Conservation (phyloP, 2,329 filamentous ascomycete species). For the Catunica adiposa region DNA sequence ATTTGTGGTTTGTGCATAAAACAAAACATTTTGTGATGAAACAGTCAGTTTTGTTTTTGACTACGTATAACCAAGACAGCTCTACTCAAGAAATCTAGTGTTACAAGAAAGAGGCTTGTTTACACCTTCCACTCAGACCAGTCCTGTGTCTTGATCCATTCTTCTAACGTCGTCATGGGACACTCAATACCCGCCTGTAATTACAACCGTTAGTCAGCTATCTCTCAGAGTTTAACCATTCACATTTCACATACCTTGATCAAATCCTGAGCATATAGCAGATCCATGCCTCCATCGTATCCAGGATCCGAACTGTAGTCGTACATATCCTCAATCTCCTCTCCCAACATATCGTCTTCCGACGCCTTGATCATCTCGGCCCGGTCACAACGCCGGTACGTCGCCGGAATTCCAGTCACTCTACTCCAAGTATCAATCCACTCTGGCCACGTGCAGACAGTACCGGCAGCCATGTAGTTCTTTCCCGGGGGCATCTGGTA, state of each 20-base stretch:
- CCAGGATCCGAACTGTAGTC: conserved; percentile 30
- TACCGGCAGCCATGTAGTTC: conserved; percentile 32
- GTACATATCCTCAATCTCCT: conserved; percentile 31
- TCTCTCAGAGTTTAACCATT: too few species aligned
- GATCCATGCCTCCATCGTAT: conserved; percentile 30
- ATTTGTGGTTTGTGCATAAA: too few species aligned
- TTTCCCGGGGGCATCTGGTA: conserved; percentile 32
- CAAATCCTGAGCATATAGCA: conserved; percentile 29
- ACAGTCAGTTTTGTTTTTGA: neutral
- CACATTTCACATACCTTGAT: conserved; percentile 22
- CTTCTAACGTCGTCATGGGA: conserved; percentile 25
- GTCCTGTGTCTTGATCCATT: conserved; percentile 23
- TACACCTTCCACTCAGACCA: conserved; percentile 18
- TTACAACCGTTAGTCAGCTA: conserved; percentile 4
- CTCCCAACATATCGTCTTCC: conserved; percentile 20
- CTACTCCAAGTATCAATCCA: conserved; percentile 28
- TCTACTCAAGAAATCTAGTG: neutral
- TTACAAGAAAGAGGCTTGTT: neutral
- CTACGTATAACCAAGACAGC: neutral
- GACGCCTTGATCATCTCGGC: conserved; percentile 25
- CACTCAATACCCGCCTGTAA: conserved; percentile 28
- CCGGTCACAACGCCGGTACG: conserved; percentile 25
- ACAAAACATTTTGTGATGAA: too few species aligned
- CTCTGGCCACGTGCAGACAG: conserved; percentile 30
- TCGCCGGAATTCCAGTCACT: conserved; percentile 21